A percentile compares a stretch with the other conserved stretches of the same genome.
Evolutionary conservation across 2,329 filamentous ascomycete genomes (phyloP).

Genomic region (Chaetomium strumarium): DNA sequence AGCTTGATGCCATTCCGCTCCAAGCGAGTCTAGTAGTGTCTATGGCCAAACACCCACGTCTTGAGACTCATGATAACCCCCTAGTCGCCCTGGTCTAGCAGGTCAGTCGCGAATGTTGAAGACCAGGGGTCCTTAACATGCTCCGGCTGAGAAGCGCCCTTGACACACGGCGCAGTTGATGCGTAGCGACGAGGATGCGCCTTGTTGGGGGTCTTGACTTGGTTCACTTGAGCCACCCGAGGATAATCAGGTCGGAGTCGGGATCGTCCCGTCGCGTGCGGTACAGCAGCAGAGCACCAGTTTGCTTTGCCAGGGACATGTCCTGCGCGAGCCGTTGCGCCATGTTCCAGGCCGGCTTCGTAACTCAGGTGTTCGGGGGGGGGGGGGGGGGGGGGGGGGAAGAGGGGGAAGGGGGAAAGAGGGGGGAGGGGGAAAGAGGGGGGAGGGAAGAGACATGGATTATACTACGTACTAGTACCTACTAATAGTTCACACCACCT

Average conservation of each 20-base stretch:
- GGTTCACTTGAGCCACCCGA: conserved; percentile 44
- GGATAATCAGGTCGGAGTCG: no score
- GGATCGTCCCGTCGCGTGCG: conserved; percentile 22
- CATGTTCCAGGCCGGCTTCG: conserved; percentile 31
- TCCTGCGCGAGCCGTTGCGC: conserved; percentile 37
- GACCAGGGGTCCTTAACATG: conserved; percentile 42
- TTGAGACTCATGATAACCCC: conserved; percentile 30
- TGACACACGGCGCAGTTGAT: conserved; percentile 47
- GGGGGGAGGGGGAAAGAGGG: no score
- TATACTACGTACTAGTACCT: no score
- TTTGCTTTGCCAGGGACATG: conserved; percentile 30
- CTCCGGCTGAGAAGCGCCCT: conserved; percentile 42
- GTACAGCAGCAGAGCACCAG: conserved; percentile 44
- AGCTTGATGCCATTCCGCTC: conserved; percentile 31
- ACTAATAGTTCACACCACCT: no score
- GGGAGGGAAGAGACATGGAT: no score
- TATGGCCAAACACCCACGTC: conserved; percentile 45
- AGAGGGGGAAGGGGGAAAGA: no score
- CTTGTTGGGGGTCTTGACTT: conserved; percentile 47
- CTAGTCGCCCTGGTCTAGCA: conserved; percentile 28
- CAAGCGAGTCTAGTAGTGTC: conserved; percentile 39
- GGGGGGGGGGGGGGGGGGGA: no score
- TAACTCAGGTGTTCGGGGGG: no score
- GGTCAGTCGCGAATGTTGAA: conserved; percentile 49
- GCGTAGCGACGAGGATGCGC: conserved; percentile 48